Conservation (phyloP, 495 filamentous ascomycete species). For the Apodospora peruviana region DNA sequence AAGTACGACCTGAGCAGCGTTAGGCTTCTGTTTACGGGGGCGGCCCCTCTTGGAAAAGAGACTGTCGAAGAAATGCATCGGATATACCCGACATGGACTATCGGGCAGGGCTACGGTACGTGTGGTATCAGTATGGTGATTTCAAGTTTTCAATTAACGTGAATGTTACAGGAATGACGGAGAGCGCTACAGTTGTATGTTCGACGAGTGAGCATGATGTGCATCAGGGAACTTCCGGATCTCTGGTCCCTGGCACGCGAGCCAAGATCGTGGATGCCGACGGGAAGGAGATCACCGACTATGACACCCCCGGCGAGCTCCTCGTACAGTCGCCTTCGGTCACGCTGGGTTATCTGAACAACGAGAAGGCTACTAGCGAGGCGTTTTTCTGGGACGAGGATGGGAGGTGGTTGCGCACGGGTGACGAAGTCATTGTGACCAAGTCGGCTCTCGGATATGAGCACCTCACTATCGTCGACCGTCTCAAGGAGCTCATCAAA, state of each 20-base stretch:
- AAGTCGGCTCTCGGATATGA: constrained; percentile 60
- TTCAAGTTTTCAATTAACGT: too few relatives aligned
- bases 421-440: constrained; percentile 73
- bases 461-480: constrained; percentile 79
- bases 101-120: constrained; percentile 80
- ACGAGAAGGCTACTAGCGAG: constrained; percentile 74
- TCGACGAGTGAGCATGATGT: constrained; percentile 62
- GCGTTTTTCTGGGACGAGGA: constrained; percentile 70
- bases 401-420: constrained; percentile 74
- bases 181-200: constrained; percentile 70
- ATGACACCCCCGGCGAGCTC: constrained; percentile 77
- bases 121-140: too few relatives aligned
- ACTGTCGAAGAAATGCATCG: constrained; percentile 62
- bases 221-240: constrained; percentile 67
- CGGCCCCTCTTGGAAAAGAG: constrained; percentile 77
- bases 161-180: constrained; percentile 79
- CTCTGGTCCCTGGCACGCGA: constrained; percentile 59
- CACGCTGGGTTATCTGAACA: constrained; percentile 78
- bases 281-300: constrained; percentile 67
- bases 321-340: constrained; percentile 71
- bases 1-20: constrained; percentile 75
- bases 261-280: constrained; percentile 69
- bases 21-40: constrained; percentile 65
- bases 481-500: constrained; percentile 93
- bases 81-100: constrained; percentile 57